Base-by-base conservation (phyloP, 441 rosid genomes). In the Sinapis alba region DNA sequence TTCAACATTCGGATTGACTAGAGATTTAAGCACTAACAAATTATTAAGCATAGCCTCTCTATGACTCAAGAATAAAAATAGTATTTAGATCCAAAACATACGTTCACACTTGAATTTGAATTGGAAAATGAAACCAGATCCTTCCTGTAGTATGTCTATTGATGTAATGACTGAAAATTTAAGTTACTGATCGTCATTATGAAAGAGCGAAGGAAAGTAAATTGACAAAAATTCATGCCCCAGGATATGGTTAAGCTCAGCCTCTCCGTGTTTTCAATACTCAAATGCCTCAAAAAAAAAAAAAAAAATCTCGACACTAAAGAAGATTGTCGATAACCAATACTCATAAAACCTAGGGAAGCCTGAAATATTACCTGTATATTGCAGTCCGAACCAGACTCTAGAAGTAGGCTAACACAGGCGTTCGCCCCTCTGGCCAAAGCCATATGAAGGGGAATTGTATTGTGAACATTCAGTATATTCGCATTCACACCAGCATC, bases 401-500 rank as follows among this genome's bases (percentile, higher is more conserved):
- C 87, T 70, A 96, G 84, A 74, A 96, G 96, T 83, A 94, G 74
- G 54, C 92, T 90, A 66, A 96, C 97, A 84, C 99, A 96, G 54
- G 92, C 81, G 27, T 88, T 89, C 60, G 98, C 97, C 69, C 98
- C 99, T 80, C 97, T 88, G 57, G 94, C 96, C 86, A 96, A 83
- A 34, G 99, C 99, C 75, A 94, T 88, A 78, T 96, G 99, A 79
- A 96, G 96, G 57, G 98, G 98, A 78, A 88, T 92, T 32, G 94
- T 89, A 83, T 92, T 92, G 71, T 88, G 97, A 80, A 86, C 84
- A 76, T 94, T 94, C 72, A 90, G 90, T 65, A 94, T 88, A 81
- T 96, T 89, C 64, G 89, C 98, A 84, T 88, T 94, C 77, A 96
- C 99, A 79, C 98, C 99, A 83, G 96, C 94, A 80, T 90, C 91